Evolutionary conservation across 306 rosid species (phyloP).

Genomic region (Mimosa bimucronata): DNA sequence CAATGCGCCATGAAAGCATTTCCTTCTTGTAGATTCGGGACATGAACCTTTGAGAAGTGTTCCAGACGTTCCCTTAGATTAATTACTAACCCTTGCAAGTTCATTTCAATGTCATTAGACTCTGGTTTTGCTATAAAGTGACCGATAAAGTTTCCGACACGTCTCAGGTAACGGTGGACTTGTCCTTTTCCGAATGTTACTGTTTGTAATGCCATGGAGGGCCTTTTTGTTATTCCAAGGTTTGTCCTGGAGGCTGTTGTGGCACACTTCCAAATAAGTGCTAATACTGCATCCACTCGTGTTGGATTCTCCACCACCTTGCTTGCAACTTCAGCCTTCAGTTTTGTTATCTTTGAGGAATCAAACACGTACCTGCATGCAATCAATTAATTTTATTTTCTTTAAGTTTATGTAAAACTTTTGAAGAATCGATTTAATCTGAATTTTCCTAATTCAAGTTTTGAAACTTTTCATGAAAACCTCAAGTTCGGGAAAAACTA

Average conservation of each 20-base stretch:
- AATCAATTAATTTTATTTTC: no score
- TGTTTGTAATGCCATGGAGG: not conserved
- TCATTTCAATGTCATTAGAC: not conserved
- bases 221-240: no score
- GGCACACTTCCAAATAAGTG: constrained; percentile 46
- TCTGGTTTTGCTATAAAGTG: constrained; percentile 10
- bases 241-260: constrained; percentile 25
- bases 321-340: constrained; percentile 27
- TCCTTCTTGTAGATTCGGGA: no score
- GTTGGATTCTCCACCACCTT: constrained; percentile 29
- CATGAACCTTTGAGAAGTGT: not conserved
- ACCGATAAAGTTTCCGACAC: constrained; percentile 40
- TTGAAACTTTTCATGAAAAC: no score
- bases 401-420: no score
- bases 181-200: constrained; percentile 41
- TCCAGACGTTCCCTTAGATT: no score
- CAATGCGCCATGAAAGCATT: no score
- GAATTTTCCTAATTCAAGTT: no score
- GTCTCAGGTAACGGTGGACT: constrained; percentile 40
- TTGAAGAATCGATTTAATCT: no score
- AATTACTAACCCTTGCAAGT: no score
- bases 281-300: constrained; percentile 42
- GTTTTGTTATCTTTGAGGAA: constrained; percentile 32
- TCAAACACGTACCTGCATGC: constrained; percentile 32
- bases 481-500: no score